phyloP scores from a whole-genome alignment of 306 rosid species.

The Echinosophora koreensis region DNA sequence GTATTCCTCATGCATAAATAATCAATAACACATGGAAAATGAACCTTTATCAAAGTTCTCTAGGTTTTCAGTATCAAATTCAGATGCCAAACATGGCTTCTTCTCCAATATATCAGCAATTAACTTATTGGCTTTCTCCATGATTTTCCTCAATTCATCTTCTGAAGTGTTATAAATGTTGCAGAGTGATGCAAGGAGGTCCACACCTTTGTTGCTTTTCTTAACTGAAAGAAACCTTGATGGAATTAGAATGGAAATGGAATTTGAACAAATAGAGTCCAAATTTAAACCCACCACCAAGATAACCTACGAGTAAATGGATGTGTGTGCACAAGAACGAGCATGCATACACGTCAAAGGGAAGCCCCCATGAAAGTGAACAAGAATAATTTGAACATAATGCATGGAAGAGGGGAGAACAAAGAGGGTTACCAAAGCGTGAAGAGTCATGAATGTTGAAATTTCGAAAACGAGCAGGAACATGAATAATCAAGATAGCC shows the following conservation, averaged over 20 bases:
- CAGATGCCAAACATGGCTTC: slow-evolving; percentile 74
- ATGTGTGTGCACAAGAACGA: background rate
- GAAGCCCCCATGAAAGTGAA: slow-evolving; percentile 4
- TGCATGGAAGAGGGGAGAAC: slow-evolving; percentile 18
- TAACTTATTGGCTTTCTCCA: slow-evolving; percentile 83
- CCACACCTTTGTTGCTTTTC: slow-evolving; percentile 79
- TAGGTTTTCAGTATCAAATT: slow-evolving; percentile 72
- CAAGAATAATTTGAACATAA: slow-evolving; percentile 22
- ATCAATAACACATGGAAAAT: slow-evolving; percentile 15
- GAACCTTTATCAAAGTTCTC: slow-evolving; percentile 81
- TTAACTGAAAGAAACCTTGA: slow-evolving; percentile 62
- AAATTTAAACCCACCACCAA: slow-evolving; percentile 8
- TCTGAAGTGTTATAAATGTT: slow-evolving; percentile 76
- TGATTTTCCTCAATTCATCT: slow-evolving; percentile 81
- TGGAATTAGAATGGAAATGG: slow-evolving; percentile 38
- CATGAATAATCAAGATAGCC: slow-evolving; percentile 92
- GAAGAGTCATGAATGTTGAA: slow-evolving; percentile 75
- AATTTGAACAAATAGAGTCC: slow-evolving; percentile 30
- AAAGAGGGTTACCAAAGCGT: slow-evolving; percentile 69
- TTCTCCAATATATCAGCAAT: slow-evolving; percentile 82
- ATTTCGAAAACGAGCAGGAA: slow-evolving; percentile 75
- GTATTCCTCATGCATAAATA: slow-evolving; percentile 23
- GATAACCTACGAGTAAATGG: slow-evolving; percentile 2
- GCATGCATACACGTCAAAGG: slow-evolving; percentile 7
- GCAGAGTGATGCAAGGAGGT: slow-evolving; percentile 90